phyloP scores from a whole-genome alignment of 2,329 filamentous ascomycete genomes.

The Triangularia verruculosa region DNA sequence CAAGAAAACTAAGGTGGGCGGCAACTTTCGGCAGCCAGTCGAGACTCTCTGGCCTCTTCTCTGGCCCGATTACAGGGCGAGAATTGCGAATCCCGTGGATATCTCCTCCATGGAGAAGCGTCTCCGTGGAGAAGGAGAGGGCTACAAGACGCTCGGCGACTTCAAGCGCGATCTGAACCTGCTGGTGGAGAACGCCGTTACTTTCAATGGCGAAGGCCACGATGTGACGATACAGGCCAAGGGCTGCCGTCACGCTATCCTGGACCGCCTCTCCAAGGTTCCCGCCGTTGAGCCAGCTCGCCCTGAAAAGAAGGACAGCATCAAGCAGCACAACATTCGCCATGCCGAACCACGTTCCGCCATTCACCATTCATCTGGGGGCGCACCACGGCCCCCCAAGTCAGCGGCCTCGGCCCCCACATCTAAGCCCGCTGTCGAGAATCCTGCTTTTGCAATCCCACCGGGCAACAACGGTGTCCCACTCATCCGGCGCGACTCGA shows the following conservation, averaged over 20 bases:
- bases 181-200: constrained; percentile 73
- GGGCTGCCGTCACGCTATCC: constrained; percentile 55
- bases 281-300: constrained; percentile 55
- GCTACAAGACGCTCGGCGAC: constrained; percentile 66
- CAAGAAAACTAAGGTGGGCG: constrained; percentile 82
- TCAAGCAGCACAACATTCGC: constrained; percentile 45
- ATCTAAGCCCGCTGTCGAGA: constrained; percentile 35
- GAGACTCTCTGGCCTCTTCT: constrained; percentile 72
- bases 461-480: constrained; percentile 66
- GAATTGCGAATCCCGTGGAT: constrained; percentile 77
- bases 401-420: constrained; percentile 29
- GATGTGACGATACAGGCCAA: constrained; percentile 60
- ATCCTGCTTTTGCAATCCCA: constrained; percentile 65
- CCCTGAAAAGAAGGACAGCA: constrained; percentile 57
- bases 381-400: constrained; percentile 30
- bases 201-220: constrained; percentile 81
- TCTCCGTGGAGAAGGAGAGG: constrained; percentile 59
- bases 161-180: constrained; percentile 73
- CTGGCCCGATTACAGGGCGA: constrained; percentile 68
- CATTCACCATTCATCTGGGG: constrained; percentile 32
- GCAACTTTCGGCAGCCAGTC: constrained; percentile 74
- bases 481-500: constrained; percentile 81
- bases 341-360: constrained; percentile 43
- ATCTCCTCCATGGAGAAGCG: constrained; percentile 78
- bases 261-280: constrained; percentile 44